Evolutionary conservation across 495 filamentous ascomycete species (phyloP).

Genomic region (Xylaria bambusicola): DNA sequence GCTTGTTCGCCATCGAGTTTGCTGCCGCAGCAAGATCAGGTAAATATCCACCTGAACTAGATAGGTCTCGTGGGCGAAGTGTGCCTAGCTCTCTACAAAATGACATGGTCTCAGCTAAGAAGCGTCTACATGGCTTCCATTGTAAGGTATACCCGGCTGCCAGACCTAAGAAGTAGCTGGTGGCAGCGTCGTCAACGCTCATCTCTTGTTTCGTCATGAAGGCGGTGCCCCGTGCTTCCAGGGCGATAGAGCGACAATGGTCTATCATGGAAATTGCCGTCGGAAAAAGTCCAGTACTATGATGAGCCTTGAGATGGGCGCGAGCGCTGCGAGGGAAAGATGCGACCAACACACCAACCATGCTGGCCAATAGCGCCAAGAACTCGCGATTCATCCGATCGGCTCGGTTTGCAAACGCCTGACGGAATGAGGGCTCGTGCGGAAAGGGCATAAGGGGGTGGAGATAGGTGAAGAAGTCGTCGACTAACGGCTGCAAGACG

Average conservation of each 20-base stretch:
- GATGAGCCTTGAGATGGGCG: slow-evolving; percentile 65
- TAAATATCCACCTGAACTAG: not conserved
- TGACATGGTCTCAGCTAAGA: slow-evolving; percentile 71
- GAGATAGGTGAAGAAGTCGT: slow-evolving; percentile 90
- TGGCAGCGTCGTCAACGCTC: slow-evolving; percentile 77
- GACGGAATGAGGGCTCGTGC: slow-evolving; percentile 81
- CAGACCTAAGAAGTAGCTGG: slow-evolving; percentile 80
- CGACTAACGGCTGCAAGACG: slow-evolving; percentile 67
- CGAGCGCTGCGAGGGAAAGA: slow-evolving; percentile 80
- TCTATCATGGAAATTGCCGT: slow-evolving; percentile 72
- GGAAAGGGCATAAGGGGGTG: slow-evolving; percentile 85
- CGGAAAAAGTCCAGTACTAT: slow-evolving; percentile 58
- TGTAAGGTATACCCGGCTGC: slow-evolving; percentile 70
- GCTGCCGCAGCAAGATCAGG: slow-evolving; percentile 12
- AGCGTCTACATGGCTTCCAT: slow-evolving; percentile 65
- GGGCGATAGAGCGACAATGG: slow-evolving; percentile 69
- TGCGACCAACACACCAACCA: slow-evolving; percentile 75
- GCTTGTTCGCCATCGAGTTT: slow-evolving; percentile 33
- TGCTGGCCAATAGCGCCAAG: slow-evolving; percentile 75
- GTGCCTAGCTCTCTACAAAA: slow-evolving; percentile 66
- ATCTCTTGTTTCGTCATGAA: slow-evolving; percentile 67
- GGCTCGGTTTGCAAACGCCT: slow-evolving; percentile 67
- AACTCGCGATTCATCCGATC: slow-evolving; percentile 70
- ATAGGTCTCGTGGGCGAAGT: slow-evolving; percentile 20
- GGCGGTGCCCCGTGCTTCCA: slow-evolving; percentile 67